Conservation (phyloP, 73 alveolate species). For the Loxodes magnus region DNA sequence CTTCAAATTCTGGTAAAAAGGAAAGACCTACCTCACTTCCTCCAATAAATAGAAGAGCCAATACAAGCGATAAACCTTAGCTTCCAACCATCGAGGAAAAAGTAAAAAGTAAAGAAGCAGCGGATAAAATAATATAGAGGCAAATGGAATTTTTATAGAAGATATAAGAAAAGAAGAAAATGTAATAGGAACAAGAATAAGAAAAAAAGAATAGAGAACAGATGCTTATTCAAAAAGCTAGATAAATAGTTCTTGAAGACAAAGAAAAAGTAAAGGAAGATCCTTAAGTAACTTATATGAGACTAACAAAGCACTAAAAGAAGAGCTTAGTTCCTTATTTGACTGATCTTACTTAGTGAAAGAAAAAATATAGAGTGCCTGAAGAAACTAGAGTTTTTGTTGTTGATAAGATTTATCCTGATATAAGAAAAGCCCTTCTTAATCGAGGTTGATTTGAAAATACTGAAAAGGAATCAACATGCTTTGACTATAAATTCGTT, state of each 20-base stretch:
- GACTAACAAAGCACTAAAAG: constrained; percentile 3
- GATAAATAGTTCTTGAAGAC: constrained; percentile 8
- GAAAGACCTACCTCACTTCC: background rate
- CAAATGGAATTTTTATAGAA: constrained; percentile 29
- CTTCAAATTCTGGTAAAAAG: constrained; percentile 6
- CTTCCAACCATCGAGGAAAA: constrained; percentile 16
- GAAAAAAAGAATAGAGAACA: constrained; percentile 4
- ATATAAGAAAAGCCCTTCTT: constrained; percentile 56
- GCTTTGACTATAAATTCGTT: constrained; percentile 78
- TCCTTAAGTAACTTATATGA: background rate
- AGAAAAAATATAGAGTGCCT: constrained; percentile 31
- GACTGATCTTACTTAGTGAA: constrained; percentile 32
- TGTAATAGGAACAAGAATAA: constrained; percentile 15
- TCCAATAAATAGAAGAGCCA: constrained; percentile 26
- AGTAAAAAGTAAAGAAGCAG: constrained; percentile 20
- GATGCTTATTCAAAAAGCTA: constrained; percentile 12
- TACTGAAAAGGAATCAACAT: constrained; percentile 67
- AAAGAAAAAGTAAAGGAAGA: background rate
- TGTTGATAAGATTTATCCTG: constrained; percentile 76
- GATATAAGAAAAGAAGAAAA: constrained; percentile 11
- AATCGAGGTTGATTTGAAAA: constrained; percentile 93
- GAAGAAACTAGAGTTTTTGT: constrained; percentile 40
- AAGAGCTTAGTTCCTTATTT: constrained; percentile 13
- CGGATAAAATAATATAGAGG: constrained; percentile 22
- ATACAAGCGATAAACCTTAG: constrained; percentile 23